Conservation (phyloP, 768 basidiomycete genomes). For the Calocybe cyanea region DNA sequence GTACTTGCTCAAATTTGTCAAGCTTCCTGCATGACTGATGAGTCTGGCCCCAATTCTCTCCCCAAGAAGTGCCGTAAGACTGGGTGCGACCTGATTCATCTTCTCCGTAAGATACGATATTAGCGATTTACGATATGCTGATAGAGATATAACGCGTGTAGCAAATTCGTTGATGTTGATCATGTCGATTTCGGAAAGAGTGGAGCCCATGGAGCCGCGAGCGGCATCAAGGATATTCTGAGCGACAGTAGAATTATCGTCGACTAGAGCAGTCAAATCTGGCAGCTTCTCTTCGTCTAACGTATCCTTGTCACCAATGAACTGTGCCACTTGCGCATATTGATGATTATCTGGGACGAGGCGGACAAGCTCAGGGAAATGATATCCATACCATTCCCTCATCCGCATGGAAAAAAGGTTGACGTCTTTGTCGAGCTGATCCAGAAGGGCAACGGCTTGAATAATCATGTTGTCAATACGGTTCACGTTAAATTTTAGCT, state of each 20-base stretch:
- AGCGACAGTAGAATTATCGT: constrained; percentile 80
- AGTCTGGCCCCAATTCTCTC: constrained; percentile 90
- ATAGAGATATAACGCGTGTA: constrained; percentile 82
- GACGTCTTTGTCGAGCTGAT: constrained; percentile 99
- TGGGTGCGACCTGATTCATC: constrained; percentile 97
- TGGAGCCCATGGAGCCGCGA: constrained; percentile 90
- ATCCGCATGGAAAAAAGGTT: constrained; percentile 98
- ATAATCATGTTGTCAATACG: constrained; percentile 99
- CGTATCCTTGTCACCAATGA: constrained; percentile 87
- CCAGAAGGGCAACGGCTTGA: constrained; percentile 95
- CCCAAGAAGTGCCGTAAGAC: constrained; percentile 83
- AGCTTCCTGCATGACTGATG: constrained; percentile 93
- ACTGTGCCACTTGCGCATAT: constrained; percentile 81
- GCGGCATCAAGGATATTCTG: constrained; percentile 95
- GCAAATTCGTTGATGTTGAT: constrained; percentile 94
- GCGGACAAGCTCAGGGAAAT: constrained; percentile 94
- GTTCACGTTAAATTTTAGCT: constrained; percentile 98
- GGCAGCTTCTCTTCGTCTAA: constrained; percentile 76
- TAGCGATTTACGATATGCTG: constrained; percentile 91
- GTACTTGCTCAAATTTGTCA: constrained; percentile 97
- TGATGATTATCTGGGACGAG: constrained; percentile 93
- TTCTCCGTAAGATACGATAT: constrained; percentile 88
- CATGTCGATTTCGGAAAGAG: constrained; percentile 89
- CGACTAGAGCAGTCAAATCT: constrained; percentile 74
- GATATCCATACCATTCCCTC: constrained; percentile 98